Evolutionary conservation across 2,329 filamentous ascomycete genomes (phyloP).

Genomic region (Pezicula neosporulosa): DNA sequence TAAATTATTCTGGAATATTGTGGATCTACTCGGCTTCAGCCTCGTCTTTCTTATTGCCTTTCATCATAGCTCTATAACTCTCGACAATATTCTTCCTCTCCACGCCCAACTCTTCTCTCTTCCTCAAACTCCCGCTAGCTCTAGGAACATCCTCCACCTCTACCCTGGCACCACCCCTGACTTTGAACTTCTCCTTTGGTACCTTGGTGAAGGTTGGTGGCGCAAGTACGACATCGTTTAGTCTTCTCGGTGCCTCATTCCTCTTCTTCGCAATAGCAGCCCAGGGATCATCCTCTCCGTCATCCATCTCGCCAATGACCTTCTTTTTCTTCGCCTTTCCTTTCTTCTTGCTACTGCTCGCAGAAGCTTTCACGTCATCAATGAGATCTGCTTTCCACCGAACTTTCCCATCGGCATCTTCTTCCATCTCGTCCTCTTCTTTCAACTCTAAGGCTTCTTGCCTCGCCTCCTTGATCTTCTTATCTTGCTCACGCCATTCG

Average conservation of each 20-base stretch:
- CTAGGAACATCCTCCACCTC: constrained; percentile 68
- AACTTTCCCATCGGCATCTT: constrained; percentile 30
- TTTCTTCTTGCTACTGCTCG: constrained; percentile 31
- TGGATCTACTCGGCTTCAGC: neutral
- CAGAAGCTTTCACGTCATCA: constrained; percentile 34
- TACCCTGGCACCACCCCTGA: constrained; percentile 61
- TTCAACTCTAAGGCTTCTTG: constrained; percentile 24
- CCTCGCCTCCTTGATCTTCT: constrained; percentile 36
- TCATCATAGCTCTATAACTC: constrained; percentile 69
- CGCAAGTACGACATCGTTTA: constrained; percentile 35
- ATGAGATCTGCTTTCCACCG: constrained; percentile 61
- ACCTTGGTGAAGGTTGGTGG: constrained; percentile 27
- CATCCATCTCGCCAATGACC: constrained; percentile 40
- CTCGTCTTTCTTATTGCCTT: constrained; percentile 30
- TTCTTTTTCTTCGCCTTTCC: constrained; percentile 24
- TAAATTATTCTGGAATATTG: too few species aligned
- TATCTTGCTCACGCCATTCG: constrained; percentile 69
- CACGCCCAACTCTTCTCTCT: constrained; percentile 69
- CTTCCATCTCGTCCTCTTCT: constrained; percentile 26
- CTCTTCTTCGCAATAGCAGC: constrained; percentile 23
- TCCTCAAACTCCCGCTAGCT: constrained; percentile 65
- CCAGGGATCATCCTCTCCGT: constrained; percentile 32
- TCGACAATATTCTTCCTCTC: constrained; percentile 70
- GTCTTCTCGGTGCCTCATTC: constrained; percentile 21
- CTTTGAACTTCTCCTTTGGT: constrained; percentile 33